Evolutionary conservation across 257 asterid genomes (phyloP).

Genomic region (Haberlea rhodopensis): DNA sequence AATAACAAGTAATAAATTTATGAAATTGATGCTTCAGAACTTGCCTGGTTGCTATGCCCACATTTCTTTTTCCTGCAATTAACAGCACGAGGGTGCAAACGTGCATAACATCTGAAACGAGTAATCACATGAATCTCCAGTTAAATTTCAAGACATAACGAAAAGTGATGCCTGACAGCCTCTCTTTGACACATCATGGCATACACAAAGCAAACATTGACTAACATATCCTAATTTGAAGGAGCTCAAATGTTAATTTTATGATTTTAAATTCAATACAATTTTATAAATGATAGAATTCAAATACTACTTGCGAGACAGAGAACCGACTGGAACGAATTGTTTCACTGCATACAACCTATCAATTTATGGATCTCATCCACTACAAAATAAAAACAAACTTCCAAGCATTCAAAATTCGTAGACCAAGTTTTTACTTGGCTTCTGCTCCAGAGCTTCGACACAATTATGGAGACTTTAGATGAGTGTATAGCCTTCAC

Average conservation of each 20-base stretch:
- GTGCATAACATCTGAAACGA: conserved; percentile 54
- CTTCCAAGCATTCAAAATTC: too few species aligned
- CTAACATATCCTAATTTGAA: neutral
- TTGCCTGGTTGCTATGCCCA: conserved; percentile 65
- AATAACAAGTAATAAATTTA: neutral
- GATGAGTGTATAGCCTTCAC: too few species aligned
- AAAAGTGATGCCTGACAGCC: neutral
- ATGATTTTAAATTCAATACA: too few species aligned
- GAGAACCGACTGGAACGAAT: too few species aligned
- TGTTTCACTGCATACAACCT: neutral
- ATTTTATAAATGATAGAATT: too few species aligned
- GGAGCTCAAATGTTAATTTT: neutral
- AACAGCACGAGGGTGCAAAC: conserved; percentile 67
- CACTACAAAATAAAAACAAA: too few species aligned
- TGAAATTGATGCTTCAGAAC: neutral
- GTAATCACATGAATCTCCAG: neutral
- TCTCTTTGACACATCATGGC: neutral
- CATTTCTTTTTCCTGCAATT: conserved; percentile 71
- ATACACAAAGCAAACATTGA: neutral
- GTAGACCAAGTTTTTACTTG: too few species aligned
- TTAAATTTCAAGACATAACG: neutral
- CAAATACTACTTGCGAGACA: too few species aligned
- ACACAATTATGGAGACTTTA: too few species aligned
- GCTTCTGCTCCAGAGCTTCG: too few species aligned
- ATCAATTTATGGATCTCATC: neutral